Percentiles rank a stretch among this genome's conserved stretches.
These are phyloP conservation scores for Pseudogymnoascus destructans DNA, from an alignment of 2,329 filamentous ascomycete species.

Conservation along the genomic window DNA sequence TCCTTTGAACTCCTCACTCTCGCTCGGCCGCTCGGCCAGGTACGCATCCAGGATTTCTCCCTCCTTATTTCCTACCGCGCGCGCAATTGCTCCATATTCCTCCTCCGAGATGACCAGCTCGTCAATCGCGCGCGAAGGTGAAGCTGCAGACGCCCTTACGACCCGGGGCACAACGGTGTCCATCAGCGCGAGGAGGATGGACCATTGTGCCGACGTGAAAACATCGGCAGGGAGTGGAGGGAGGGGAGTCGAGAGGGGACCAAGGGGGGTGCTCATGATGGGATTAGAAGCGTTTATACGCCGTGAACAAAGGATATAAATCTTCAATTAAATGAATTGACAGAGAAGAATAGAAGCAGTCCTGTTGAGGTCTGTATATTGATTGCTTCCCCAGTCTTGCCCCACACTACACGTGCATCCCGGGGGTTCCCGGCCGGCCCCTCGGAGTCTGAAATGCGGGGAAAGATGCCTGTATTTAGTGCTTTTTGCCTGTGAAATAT, in stretches of 20 bases:
- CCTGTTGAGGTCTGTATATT: not conserved
- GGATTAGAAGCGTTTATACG: not conserved
- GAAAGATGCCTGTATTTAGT: not conserved
- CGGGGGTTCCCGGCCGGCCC: not conserved
- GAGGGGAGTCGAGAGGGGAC: constrained; percentile 17
- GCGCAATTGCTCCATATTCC: constrained; percentile 35
- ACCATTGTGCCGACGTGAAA: constrained; percentile 39
- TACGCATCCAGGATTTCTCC: constrained; percentile 35
- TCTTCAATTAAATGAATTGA: not conserved
- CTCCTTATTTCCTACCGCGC: constrained; percentile 25
- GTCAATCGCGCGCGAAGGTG: constrained; percentile 27
- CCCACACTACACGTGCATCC: not conserved
- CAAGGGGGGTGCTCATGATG: constrained; percentile 10
- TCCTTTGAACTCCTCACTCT: constrained; percentile 39
- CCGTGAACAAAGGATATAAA: not conserved
- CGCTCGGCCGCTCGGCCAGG: constrained; percentile 38
- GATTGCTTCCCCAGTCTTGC: not conserved
- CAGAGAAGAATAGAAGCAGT: not conserved
- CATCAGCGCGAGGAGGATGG: constrained; percentile 38
- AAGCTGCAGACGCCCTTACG: constrained; percentile 29
- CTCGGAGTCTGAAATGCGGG: not conserved
- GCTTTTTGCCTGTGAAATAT: not conserved
- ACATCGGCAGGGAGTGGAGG: constrained; percentile 26
- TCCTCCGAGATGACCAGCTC: constrained; percentile 31
- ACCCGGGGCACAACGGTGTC: constrained; percentile 51